Conservation (phyloP, 768 basidiomycete species). For the Tylopilus plumbeoviolaceoides region DNA sequence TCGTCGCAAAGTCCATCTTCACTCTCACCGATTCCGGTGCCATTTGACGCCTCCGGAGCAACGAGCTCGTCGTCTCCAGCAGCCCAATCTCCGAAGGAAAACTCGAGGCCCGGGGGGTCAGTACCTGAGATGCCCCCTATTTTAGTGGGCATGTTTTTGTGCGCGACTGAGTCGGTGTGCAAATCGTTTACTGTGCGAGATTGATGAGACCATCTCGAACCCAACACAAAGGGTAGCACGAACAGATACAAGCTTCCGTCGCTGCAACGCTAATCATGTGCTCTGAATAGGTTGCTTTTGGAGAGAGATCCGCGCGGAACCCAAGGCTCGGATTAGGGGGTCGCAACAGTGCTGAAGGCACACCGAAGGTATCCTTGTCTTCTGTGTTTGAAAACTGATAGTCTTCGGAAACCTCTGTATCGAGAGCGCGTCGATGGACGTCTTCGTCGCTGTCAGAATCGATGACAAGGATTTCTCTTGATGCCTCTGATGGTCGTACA, state of each 20-base stretch:
- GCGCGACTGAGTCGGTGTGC: not conserved
- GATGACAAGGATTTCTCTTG: slow-evolving; percentile 52
- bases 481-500: not conserved
- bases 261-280: slow-evolving; percentile 19
- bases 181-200: slow-evolving; percentile 2
- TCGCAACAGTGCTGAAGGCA: slow-evolving; percentile 25
- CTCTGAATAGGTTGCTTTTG: not conserved
- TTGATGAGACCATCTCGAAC: not conserved
- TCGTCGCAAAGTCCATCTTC: slow-evolving; percentile 14
- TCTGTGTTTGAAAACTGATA: not conserved
- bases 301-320: not conserved
- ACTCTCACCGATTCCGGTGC: slow-evolving; percentile 19
- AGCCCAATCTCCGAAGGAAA: slow-evolving; percentile 55
- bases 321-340: not conserved
- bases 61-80: slow-evolving; percentile 68
- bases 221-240: slow-evolving; percentile 4
- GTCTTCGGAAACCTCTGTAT: not conserved
- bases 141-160: not conserved
- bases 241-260: slow-evolving; percentile 3
- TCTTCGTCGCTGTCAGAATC: slow-evolving; percentile 56
- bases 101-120: slow-evolving; percentile 1
- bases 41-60: slow-evolving; percentile 29
- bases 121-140: not conserved
- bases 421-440: not conserved
- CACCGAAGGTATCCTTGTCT: slow-evolving; percentile 17